Percentiles rank a stretch among this genome's conserved stretches.
These are phyloP conservation scores for Scedosporium aurantiacum DNA, from an alignment of 2,329 filamentous ascomycete genomes.

Conservation along the genomic window DNA sequence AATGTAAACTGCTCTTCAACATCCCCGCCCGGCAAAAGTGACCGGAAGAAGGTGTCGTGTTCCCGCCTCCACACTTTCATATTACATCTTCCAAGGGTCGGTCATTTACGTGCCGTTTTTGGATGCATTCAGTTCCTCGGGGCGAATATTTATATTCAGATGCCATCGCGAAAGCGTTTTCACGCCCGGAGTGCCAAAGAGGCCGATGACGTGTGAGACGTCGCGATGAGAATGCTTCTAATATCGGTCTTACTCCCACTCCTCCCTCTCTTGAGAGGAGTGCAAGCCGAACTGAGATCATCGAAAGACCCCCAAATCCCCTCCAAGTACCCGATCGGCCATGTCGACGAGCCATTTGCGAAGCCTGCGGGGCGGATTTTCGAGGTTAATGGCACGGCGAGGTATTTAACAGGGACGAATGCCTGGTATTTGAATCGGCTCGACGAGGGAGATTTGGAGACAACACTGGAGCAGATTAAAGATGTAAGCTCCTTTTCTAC, in stretches of 20 bases:
- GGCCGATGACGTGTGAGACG: neutral
- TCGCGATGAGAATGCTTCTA: neutral
- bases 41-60: neutral
- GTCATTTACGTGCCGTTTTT: neutral
- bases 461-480: neutral
- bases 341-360: conserved; percentile 2
- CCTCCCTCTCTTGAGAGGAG: neutral
- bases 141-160: neutral
- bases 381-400: neutral
- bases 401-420: conserved; percentile 1
- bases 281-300: neutral
- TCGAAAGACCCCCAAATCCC: neutral
- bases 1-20: neutral
- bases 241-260: neutral
- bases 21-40: neutral
- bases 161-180: neutral
- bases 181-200: neutral
- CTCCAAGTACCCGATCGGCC: conserved; percentile 1
- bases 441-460: neutral
- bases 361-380: neutral
- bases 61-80: neutral
- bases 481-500: neutral
- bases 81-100: neutral
- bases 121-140: neutral
- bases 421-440: conserved; percentile 5